Evolutionary conservation across 306 rosid genomes (phyloP), one percentile per base, ranked within the genome.

Genomic region (Pterocarpus santalinus): DNA sequence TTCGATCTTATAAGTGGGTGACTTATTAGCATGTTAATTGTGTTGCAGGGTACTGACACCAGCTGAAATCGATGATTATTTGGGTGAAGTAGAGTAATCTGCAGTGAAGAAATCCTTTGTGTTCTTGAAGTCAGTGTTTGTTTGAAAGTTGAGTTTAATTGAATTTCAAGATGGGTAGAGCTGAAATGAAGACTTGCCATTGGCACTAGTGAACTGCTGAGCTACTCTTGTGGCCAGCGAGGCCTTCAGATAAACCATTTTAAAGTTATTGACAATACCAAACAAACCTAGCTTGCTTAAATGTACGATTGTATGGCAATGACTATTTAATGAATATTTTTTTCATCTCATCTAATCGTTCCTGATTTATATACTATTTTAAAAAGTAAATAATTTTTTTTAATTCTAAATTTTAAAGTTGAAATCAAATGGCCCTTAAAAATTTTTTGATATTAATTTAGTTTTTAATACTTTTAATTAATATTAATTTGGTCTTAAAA

Each of bases 11-110:
- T 12, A 13, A 62, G 58, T 22, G 3, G 9, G 4, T 49, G 14
- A 65, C 75, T 61, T 63, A 57, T 64, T 68, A 64, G 75, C 32
- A 44, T 71, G 83, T 60, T 66, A 17, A 44, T 64, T 55, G 57
- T 83, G 76, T 78, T 85, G 91, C 94, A 96, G 99, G 86, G 98
- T 96, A 67, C 84, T 96, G 83, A 88, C 98, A 13, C 97, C 99
- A 62, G 97, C 97, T 8, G 97, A 93, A 84, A 92, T 96, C 60
- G 98, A 96, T 44, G 99, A 96, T 85, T 96, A 96, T 73, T 87
- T 96, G 83, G 98, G 89, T 56, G 99, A 96, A 92, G 98, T 96
- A 75, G 99, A 96, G 75, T 93, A 89, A 80, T 68, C 22, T 85
- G 80, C 71, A n/a, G 17, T 8, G 79, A 68, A 64, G 69, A 16